Evolutionary conservation across 495 filamentous ascomycete genomes (phyloP).

Genomic region (Amorphotheca resinae): DNA sequence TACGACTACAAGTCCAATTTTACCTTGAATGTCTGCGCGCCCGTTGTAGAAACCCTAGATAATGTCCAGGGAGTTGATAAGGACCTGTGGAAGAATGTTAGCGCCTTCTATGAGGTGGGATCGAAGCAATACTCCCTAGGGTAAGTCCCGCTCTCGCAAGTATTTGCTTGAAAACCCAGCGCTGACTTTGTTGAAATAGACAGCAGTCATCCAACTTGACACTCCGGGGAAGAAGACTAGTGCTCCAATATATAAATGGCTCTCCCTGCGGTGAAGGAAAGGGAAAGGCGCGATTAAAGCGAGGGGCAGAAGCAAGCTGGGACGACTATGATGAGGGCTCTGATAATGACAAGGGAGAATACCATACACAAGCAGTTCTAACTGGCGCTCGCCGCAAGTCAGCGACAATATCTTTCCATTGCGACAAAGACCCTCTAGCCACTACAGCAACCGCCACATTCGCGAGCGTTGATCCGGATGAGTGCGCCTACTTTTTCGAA

Average conservation of each 20-base stretch:
- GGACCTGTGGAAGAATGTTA: slow-evolving; percentile 62
- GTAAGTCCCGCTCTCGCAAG: slow-evolving; percentile 31
- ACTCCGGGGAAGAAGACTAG: slow-evolving; percentile 79
- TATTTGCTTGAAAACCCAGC: not conserved
- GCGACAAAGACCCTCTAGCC: slow-evolving; percentile 57
- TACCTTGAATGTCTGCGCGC: slow-evolving; percentile 84
- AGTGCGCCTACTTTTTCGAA: slow-evolving; percentile 96
- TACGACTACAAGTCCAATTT: slow-evolving; percentile 64
- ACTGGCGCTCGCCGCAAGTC: slow-evolving; percentile 53
- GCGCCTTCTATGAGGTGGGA: slow-evolving; percentile 71
- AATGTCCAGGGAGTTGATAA: slow-evolving; percentile 59
- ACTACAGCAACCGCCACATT: slow-evolving; percentile 51
- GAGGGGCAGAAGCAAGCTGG: too few species aligned
- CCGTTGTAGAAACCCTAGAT: slow-evolving; percentile 64
- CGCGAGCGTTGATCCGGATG: slow-evolving; percentile 68
- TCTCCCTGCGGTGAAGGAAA: slow-evolving; percentile 51
- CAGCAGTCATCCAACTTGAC: slow-evolving; percentile 53
- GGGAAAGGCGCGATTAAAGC: slow-evolving; percentile 13
- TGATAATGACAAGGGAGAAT: slow-evolving; percentile 26
- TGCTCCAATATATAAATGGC: slow-evolving; percentile 83
- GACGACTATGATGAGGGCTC: slow-evolving; percentile 24
- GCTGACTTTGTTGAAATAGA: slow-evolving; percentile 22
- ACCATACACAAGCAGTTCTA: slow-evolving; percentile 23
- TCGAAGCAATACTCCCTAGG: slow-evolving; percentile 76
- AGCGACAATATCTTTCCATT: slow-evolving; percentile 84